phyloP scores from a whole-genome alignment of 2,329 filamentous ascomycete species.

The Fusarium temperatum region DNA sequence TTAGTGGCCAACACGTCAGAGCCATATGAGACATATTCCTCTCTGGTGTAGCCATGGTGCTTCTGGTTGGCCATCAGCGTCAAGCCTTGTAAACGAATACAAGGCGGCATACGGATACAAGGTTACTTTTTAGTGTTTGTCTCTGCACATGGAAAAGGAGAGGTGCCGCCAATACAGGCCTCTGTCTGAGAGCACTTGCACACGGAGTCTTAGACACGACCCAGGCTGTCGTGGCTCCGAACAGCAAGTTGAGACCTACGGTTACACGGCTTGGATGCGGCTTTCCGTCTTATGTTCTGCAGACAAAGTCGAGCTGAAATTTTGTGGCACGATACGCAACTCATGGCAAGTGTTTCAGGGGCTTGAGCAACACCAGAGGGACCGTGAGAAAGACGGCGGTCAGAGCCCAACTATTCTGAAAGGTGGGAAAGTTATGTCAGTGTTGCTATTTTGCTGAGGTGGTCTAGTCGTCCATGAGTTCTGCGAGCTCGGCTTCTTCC shows the following conservation, averaged over 20 bases:
- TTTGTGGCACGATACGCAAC: conserved; percentile 13
- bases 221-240: conserved; percentile 8
- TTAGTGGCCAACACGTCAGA: neutral
- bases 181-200: neutral
- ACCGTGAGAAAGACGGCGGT: neutral
- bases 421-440: neutral
- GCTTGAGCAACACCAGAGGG: neutral
- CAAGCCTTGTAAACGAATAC: neutral
- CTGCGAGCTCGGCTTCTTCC: conserved; percentile 91
- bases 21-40: conserved; percentile 1
- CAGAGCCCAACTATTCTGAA: neutral
- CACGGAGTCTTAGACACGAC: conserved; percentile 16
- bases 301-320: conserved; percentile 24
- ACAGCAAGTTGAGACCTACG: neutral
- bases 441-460: neutral
- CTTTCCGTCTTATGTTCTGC: conserved; percentile 1
- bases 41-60: neutral
- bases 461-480: conserved; percentile 78
- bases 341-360: conserved; percentile 1
- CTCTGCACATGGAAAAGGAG: neutral
- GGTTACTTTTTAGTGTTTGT: neutral
- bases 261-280: neutral
- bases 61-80: neutral
- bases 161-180: neutral
- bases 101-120: neutral